These are phyloP conservation scores for Neurospora intermedia DNA, from an alignment of 495 filamentous ascomycete species.

Conservation along the genomic window DNA sequence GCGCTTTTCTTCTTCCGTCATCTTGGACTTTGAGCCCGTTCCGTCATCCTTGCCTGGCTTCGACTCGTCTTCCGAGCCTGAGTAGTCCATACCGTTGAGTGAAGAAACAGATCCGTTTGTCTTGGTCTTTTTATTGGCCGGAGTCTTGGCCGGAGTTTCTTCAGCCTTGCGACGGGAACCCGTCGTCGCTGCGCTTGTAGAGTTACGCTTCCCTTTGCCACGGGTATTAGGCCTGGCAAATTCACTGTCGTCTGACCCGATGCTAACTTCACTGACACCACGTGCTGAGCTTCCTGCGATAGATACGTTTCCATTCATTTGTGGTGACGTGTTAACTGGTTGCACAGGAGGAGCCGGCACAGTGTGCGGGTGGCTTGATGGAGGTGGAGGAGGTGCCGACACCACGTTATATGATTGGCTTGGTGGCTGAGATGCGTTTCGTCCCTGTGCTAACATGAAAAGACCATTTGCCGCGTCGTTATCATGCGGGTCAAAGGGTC, in stretches of 20 bases:
- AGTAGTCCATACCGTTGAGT: slow-evolving; percentile 19
- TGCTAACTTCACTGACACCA: slow-evolving; percentile 58
- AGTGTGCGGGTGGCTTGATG: slow-evolving; percentile 29
- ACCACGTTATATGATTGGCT: slow-evolving; percentile 39
- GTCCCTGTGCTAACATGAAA: slow-evolving; percentile 71
- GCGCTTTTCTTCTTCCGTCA: slow-evolving; percentile 98
- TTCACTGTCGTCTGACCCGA: slow-evolving; percentile 66
- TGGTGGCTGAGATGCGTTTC: slow-evolving; percentile 46
- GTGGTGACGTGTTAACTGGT: slow-evolving; percentile 40
- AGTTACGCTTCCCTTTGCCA: slow-evolving; percentile 59
- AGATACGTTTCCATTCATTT: slow-evolving; percentile 37
- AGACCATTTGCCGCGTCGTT: slow-evolving; percentile 94
- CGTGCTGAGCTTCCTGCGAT: slow-evolving; percentile 34
- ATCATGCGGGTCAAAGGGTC: slow-evolving; percentile 73
- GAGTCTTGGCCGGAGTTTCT: slow-evolving; percentile 53
- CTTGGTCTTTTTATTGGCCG: slow-evolving; percentile 64
- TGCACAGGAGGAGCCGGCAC: slow-evolving; percentile 18
- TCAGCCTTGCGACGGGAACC: slow-evolving; percentile 74
- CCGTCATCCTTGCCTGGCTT: slow-evolving; percentile 43
- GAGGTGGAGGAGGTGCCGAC: slow-evolving; percentile 23
- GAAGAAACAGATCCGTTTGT: slow-evolving; percentile 37
- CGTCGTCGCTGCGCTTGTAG: slow-evolving; percentile 16
- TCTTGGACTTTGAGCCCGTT: slow-evolving; percentile 49
- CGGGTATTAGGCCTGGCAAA: slow-evolving; percentile 48
- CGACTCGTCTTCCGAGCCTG: slow-evolving; percentile 31